These are phyloP conservation scores for Lactifluus piperatus DNA, from an alignment of 768 basidiomycete species.

Conservation along the genomic window DNA sequence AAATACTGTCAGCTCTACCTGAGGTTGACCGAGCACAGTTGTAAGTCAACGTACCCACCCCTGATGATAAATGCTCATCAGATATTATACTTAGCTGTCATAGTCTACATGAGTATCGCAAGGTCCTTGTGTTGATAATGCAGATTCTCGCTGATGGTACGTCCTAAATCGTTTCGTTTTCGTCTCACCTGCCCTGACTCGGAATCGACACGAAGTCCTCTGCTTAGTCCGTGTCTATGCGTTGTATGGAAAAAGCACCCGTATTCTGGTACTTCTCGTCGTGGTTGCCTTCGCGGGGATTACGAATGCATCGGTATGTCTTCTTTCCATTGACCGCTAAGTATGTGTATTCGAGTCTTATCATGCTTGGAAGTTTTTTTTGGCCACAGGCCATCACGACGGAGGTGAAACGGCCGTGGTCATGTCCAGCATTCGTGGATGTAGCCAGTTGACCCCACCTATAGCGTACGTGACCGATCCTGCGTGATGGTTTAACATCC, in stretches of 20 bases:
- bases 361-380: neutral
- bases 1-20: neutral
- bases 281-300: neutral
- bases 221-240: constrained; percentile 5
- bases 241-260: neutral
- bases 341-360: neutral
- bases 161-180: neutral
- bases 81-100: neutral
- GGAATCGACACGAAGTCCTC: neutral
- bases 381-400: neutral
- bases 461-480: neutral
- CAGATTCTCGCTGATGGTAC: neutral
- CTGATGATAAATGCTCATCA: neutral
- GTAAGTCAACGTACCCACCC: neutral
- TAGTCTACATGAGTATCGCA: neutral
- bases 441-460: neutral
- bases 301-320: neutral
- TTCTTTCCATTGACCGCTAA: too few relatives aligned
- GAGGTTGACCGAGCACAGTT: neutral
- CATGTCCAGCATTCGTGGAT: neutral
- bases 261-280: neutral
- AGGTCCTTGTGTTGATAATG: neutral
- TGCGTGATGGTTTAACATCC: neutral
- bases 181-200: neutral
- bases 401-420: neutral